These are phyloP conservation scores for Selenicereus undatus DNA, from an alignment of 148 eudicot species.

Conservation along the genomic window DNA sequence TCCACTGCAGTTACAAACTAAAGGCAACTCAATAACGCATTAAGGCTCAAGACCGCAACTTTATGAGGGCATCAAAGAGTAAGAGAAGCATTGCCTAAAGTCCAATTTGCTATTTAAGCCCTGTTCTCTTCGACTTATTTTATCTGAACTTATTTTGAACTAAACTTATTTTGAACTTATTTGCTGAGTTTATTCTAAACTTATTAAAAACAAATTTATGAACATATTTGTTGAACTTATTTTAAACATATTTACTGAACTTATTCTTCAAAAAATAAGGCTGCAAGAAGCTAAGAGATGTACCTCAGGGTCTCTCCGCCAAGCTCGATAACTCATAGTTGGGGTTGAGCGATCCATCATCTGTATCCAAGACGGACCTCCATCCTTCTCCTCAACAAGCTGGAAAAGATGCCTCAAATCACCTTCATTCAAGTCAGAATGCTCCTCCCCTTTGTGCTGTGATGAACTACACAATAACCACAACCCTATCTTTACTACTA, in stretches of 20 bases:
- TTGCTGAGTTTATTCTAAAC: too few relatives aligned
- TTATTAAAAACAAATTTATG: too few relatives aligned
- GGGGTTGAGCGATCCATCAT: slow-evolving; percentile 80
- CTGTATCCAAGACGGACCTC: slow-evolving; percentile 86
- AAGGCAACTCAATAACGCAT: too few relatives aligned
- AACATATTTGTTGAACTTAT: too few relatives aligned
- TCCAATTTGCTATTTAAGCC: not conserved
- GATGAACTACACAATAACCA: slow-evolving; percentile 48
- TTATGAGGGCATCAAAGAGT: too few relatives aligned
- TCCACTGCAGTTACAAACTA: too few relatives aligned
- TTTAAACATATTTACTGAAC: too few relatives aligned
- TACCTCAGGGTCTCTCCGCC: slow-evolving; percentile 90
- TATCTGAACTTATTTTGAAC: too few relatives aligned
- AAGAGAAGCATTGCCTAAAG: not conserved
- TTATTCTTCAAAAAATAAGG: too few relatives aligned
- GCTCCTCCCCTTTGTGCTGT: slow-evolving; percentile 34
- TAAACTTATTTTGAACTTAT: too few relatives aligned
- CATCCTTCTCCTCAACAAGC: slow-evolving; percentile 82
- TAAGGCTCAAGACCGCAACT: too few relatives aligned
- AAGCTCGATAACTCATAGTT: slow-evolving; percentile 80
- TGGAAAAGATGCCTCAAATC: slow-evolving; percentile 63
- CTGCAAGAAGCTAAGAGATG: not conserved
- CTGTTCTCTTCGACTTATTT: too few relatives aligned
- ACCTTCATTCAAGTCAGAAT: slow-evolving; percentile 35
- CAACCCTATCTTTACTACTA: slow-evolving; percentile 9